Base-by-base conservation (phyloP, 805 yeast genomes). In the Hanseniaspora mollemarum region DNA sequence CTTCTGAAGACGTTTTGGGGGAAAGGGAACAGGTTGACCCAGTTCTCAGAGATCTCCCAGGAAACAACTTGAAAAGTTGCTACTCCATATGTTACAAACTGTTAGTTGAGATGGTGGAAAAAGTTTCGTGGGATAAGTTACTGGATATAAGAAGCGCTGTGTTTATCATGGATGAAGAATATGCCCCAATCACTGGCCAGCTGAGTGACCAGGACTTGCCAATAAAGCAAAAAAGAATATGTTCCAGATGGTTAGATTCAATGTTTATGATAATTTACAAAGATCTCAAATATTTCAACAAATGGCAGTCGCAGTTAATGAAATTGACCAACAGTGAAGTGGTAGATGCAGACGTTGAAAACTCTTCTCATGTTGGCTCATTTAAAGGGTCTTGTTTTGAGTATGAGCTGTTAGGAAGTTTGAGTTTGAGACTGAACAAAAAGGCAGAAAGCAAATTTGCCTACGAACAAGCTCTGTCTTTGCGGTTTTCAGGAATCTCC, bases 281-380 rank as follows among this genome's bases (percentile, higher is more conserved):
- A 54, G 94, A 84, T 61, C 71, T 84, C 59, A 72, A 83, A 60
- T 79, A 85, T 0, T 90, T 84, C 63, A 87, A 96, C 1, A 76
- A 86, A 73, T 90, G 95, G 92, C 88, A 87, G 63, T 87, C 95
- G 0, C 96, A 92, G 63, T 75, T 76, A 57, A 76, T 87, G 55
- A 95, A 90, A 65, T 82, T 83, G 67, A 87, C 83, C 64, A 86
- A 94, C 5, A 95, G 87, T 63, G 85, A 86, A 64, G 72, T 86
- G 63, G 80, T 78, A 39, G 83, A 82, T 63, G 78, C 77, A 58
- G 32, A 39, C 2, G 18, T 13, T 18, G 44, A 32, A 10, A 25
- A 28, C 5, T 4, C 10, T 29, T 19, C n/a, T 13, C 19, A 39
- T 13, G 5, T 6, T 22, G 12, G 13, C 2, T 24, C 33, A 4